Evolutionary conservation across 257 asterid species (phyloP).

Genomic region (Mentha longifolia): DNA sequence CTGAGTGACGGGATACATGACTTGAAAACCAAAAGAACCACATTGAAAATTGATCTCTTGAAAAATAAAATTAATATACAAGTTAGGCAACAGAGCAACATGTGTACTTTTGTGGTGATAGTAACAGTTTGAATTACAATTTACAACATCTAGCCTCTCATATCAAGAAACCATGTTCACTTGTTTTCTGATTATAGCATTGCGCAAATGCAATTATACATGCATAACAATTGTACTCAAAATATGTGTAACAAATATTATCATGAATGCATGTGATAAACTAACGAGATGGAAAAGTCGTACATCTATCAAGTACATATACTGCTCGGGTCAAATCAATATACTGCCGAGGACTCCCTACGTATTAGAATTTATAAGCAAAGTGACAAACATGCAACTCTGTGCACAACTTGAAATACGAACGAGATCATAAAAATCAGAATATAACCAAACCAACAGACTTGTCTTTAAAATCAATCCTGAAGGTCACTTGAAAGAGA

Average conservation of each 20-base stretch:
- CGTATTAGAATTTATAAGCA: neutral
- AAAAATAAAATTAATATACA: constrained; percentile 14
- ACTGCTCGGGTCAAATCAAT: neutral
- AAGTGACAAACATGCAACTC: neutral
- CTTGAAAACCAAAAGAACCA: constrained; percentile 21
- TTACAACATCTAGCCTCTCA: constrained; percentile 11
- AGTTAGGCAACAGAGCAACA: constrained; percentile 27
- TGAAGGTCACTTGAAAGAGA: neutral
- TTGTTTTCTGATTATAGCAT: constrained; percentile 8
- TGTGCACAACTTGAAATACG: neutral
- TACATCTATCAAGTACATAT: neutral
- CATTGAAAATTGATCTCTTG: constrained; percentile 4
- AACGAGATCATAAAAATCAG: neutral
- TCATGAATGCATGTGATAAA: constrained; percentile 11
- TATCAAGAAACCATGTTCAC: neutral
- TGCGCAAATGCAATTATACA: neutral
- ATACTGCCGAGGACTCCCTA: neutral
- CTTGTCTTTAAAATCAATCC: neutral
- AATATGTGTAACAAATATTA: neutral
- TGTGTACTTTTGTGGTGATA: neutral
- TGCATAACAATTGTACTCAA: neutral
- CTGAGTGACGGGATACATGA: neutral
- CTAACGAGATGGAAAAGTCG: neutral
- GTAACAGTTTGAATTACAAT: constrained; percentile 12
- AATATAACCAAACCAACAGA: constrained; percentile 1